Conservation (phyloP, 2,329 filamentous ascomycete genomes). For the Sporothrix luriei region DNA sequence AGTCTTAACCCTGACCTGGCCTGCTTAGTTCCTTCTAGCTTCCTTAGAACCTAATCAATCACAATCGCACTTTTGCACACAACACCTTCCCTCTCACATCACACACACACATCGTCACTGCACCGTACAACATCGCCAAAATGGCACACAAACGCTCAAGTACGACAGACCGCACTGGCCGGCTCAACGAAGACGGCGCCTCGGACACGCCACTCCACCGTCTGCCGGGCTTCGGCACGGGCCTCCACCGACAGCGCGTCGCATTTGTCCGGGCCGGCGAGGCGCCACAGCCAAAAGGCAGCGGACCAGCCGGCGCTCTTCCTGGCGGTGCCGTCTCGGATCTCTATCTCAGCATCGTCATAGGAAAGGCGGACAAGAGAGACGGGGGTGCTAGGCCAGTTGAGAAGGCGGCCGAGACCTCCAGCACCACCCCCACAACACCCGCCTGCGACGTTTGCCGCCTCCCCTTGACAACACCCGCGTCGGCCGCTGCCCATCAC, state of each 20-base stretch:
- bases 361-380: slow-evolving; percentile 15
- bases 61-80: too few relatives aligned
- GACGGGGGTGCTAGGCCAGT: not conserved
- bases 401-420: slow-evolving; percentile 2
- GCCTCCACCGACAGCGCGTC: slow-evolving; percentile 57
- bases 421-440: not conserved
- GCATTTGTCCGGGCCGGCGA: slow-evolving; percentile 59
- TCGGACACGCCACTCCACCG: slow-evolving; percentile 58
- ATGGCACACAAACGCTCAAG: not conserved
- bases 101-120: not conserved
- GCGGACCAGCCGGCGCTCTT: slow-evolving; percentile 37
- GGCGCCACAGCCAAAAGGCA: slow-evolving; percentile 39
- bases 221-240: slow-evolving; percentile 58
- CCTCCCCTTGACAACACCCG: slow-evolving; percentile 21
- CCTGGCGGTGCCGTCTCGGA: slow-evolving; percentile 53
- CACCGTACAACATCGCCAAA: not conserved
- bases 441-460: slow-evolving; percentile 31
- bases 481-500: not conserved
- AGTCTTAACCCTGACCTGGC: too few relatives aligned
- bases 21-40: too few relatives aligned
- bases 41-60: too few relatives aligned
- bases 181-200: slow-evolving; percentile 31
- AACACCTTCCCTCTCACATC: not conserved
- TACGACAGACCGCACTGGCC: not conserved
- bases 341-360: slow-evolving; percentile 67